Conservation (phyloP, 2,329 filamentous ascomycete species). For the Endocalyx cinctus region DNA sequence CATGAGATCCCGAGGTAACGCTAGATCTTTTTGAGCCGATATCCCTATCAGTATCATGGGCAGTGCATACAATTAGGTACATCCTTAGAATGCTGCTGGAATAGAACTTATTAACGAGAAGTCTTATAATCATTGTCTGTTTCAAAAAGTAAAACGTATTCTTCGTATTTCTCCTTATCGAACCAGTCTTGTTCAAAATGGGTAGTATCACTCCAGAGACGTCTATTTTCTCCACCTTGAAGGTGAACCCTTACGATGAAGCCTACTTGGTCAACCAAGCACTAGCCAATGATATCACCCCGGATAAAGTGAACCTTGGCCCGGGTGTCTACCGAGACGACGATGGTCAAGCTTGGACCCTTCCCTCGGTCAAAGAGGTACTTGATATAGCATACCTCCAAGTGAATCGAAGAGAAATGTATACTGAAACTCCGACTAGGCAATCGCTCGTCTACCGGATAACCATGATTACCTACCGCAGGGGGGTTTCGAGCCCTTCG, state of each 20-base stretch:
- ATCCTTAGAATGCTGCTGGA: too few relatives aligned
- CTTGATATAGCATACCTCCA: constrained; percentile 1
- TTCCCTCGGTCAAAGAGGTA: constrained; percentile 30
- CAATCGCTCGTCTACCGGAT: constrained; percentile 1
- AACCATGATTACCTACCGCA: constrained; percentile 22
- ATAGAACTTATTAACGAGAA: too few relatives aligned
- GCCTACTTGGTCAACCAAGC: constrained; percentile 3
- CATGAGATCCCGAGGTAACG: too few relatives aligned
- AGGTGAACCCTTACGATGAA: constrained; percentile 5
- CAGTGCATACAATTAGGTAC: too few relatives aligned
- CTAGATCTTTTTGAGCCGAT: too few relatives aligned
- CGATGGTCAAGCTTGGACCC: constrained; percentile 30
- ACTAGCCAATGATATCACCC: constrained; percentile 3
- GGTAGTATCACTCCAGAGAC: constrained; percentile 2
- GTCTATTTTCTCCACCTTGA: constrained; percentile 4
- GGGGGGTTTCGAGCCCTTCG: constrained; percentile 15
- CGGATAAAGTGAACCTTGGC: constrained; percentile 1
- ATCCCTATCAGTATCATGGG: too few relatives aligned
- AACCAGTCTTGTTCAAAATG: too few relatives aligned
- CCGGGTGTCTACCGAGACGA: constrained; percentile 35
- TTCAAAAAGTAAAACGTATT: too few relatives aligned
- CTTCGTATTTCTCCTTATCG: too few relatives aligned
- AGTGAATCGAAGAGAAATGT: background rate
- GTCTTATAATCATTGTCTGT: too few relatives aligned
- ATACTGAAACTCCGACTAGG: background rate